Base-by-base conservation (phyloP, 1,284 basidiomycete species). In the Ganoderma resinaceum region DNA sequence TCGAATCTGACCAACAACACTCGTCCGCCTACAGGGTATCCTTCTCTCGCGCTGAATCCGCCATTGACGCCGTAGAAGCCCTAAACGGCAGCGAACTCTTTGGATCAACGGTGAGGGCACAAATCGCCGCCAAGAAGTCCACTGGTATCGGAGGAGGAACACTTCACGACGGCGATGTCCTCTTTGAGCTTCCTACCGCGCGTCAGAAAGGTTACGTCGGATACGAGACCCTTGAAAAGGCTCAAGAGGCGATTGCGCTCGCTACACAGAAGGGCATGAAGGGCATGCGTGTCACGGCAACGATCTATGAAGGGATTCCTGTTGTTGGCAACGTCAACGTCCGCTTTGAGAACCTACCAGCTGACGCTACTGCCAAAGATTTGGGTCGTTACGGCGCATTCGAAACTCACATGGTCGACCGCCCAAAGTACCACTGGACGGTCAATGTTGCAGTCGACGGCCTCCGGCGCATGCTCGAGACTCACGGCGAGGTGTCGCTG, bases 311-410 rank as follows among this genome's bases (percentile, higher is more conserved):
- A 8, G 89, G 88, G 0, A 69, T 90, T 0, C 91, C 91, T 1
- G 82, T 82, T 2, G 81, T 91, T 5, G 87, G 86, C 5, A 74
- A 76, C 0, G 83, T 83, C 72, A 93, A 87, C 20, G 86, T 93
- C 55, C 85, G 85, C 18, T 86, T 91, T 73, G 74, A 75, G 2
- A 81, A 84, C 6, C 74, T 92, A 6, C 90, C 90, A 0, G 76
- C 83, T 0, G 78, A 82, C 61, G 79, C 83, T 0, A 80, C 76
- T 1, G 75, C 80, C 26, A 78, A 82, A 29, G 81, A 83, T 9
- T 75, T 91, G 70, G 77, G 80, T 40, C 76, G 80, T 35, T 88
- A 88, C 68, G 83, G 84, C 0, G 18, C 61, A 14, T 68, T 61
- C 60, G 64, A 70, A 42, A 74, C 80, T 0, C 81, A 70, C 38